These are phyloP conservation scores for Kazachstania kunashirensis DNA, from an alignment of 805 yeast genomes.

Conservation along the genomic window DNA sequence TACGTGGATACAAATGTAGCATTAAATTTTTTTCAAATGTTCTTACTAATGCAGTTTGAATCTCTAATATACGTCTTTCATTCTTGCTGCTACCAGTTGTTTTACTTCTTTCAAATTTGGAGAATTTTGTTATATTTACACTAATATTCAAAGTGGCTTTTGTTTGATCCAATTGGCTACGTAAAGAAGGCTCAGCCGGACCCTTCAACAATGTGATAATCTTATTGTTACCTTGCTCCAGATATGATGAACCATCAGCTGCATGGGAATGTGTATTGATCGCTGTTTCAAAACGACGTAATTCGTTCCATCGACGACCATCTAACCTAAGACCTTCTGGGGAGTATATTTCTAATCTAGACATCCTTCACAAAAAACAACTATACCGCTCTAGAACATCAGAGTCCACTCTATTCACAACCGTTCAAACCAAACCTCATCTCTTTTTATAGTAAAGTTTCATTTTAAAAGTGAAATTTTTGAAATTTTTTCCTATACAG, in stretches of 20 bases:
- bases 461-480: background rate
- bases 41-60: conserved; percentile 54
- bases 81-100: conserved; percentile 37
- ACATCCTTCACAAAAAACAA: conserved; percentile 31
- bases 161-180: conserved; percentile 41
- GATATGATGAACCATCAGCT: conserved; percentile 85
- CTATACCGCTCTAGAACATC: too few species aligned
- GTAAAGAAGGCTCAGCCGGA: conserved; percentile 69
- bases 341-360: conserved; percentile 74
- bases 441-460: background rate
- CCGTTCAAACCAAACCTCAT: background rate
- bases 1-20: conserved; percentile 68
- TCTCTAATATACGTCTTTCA: conserved; percentile 63
- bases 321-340: conserved; percentile 92
- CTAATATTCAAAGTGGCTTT: conserved; percentile 53
- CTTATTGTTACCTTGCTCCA: conserved; percentile 88
- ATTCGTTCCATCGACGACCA: conserved; percentile 92
- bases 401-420: too few species aligned
- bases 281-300: conserved; percentile 69
- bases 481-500: background rate
- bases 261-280: conserved; percentile 82
- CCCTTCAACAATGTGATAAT: conserved; percentile 80
- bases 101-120: conserved; percentile 66
- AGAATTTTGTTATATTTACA: conserved; percentile 70
- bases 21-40: conserved; percentile 70